A percentile compares a stretch with the other conserved stretches of the same genome.
Evolutionary conservation across 1,139 yeast genomes (phyloP).

Genomic region (Debaryomyces subglobosus): DNA sequence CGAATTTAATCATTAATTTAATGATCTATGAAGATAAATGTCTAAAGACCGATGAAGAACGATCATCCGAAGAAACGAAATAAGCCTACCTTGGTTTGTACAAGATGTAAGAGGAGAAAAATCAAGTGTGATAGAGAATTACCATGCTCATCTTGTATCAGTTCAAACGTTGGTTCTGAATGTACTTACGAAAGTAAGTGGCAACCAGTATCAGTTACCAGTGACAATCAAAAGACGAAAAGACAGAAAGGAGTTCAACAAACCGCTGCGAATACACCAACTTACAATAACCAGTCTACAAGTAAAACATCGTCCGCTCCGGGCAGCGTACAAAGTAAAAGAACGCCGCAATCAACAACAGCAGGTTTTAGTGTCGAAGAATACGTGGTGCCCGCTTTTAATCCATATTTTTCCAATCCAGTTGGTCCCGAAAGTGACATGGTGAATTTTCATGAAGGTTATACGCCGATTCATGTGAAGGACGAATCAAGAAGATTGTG

Average conservation of each 20-base stretch:
- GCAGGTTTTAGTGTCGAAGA: not conserved
- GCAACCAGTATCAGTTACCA: slow-evolving; percentile 6
- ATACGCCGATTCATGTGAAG: slow-evolving; percentile 27
- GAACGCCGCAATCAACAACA: not conserved
- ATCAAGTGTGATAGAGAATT: slow-evolving; percentile 32
- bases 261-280: not conserved
- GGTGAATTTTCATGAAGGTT: slow-evolving; percentile 37
- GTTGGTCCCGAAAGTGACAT: slow-evolving; percentile 17
- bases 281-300: not conserved
- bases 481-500: slow-evolving; percentile 29
- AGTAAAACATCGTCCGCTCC: not conserved
- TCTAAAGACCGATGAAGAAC: not conserved
- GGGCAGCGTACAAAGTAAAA: not conserved
- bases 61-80: slow-evolving; percentile 20
- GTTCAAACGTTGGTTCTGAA: slow-evolving; percentile 18
- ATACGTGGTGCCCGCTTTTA: not conserved
- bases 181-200: slow-evolving; percentile 23
- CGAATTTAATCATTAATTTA: not conserved
- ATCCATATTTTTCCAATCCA: slow-evolving; percentile 3
- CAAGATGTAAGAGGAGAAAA: slow-evolving; percentile 31
- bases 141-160: slow-evolving; percentile 33
- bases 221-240: not conserved
- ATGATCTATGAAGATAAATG: not conserved
- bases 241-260: not conserved
- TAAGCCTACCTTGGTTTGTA: slow-evolving; percentile 31